phyloP scores from a whole-genome alignment of 2,329 filamentous ascomycete genomes.

The Aspergillus glaucus region DNA sequence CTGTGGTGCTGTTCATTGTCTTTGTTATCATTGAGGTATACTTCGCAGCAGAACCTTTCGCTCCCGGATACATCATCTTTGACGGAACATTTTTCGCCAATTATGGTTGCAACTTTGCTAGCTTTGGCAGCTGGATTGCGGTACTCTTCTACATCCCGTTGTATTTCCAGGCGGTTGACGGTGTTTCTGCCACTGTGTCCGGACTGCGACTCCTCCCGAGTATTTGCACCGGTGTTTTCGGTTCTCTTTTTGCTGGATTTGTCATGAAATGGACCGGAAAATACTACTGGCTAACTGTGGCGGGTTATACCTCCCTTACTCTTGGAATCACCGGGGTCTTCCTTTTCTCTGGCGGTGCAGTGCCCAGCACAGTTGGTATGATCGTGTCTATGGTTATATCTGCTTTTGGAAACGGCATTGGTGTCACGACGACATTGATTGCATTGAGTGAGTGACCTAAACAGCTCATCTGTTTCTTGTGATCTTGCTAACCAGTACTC shows the following conservation, averaged over 20 bases:
- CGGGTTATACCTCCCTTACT: constrained; percentile 49
- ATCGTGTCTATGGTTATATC: constrained; percentile 52
- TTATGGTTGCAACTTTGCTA: constrained; percentile 68
- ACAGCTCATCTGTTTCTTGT: neutral
- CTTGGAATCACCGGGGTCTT: constrained; percentile 52
- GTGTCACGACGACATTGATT: constrained; percentile 66
- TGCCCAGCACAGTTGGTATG: constrained; percentile 47
- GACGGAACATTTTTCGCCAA: constrained; percentile 59
- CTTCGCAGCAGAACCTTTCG: constrained; percentile 65
- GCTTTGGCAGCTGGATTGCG: constrained; percentile 55
- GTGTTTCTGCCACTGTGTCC: constrained; percentile 56
- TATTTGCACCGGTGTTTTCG: constrained; percentile 56
- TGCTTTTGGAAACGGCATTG: constrained; percentile 52
- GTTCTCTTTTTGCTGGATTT: constrained; percentile 59
- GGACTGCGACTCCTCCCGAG: constrained; percentile 62
- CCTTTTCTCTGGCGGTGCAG: constrained; percentile 51
- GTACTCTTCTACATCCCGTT: constrained; percentile 68
- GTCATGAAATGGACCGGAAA: constrained; percentile 64
- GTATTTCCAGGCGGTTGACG: constrained; percentile 68
- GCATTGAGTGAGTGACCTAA: constrained; percentile 48
- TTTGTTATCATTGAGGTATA: constrained; percentile 65
- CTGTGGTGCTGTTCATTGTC: constrained; percentile 54
- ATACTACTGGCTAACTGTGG: constrained; percentile 64
- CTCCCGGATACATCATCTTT: constrained; percentile 67
- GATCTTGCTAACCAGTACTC: constrained; percentile 4